Percentiles rank a stretch among this genome's conserved stretches.
These are phyloP conservation scores for Aspergillus tanneri DNA, from an alignment of 2,329 filamentous ascomycete species.

Conservation along the genomic window DNA sequence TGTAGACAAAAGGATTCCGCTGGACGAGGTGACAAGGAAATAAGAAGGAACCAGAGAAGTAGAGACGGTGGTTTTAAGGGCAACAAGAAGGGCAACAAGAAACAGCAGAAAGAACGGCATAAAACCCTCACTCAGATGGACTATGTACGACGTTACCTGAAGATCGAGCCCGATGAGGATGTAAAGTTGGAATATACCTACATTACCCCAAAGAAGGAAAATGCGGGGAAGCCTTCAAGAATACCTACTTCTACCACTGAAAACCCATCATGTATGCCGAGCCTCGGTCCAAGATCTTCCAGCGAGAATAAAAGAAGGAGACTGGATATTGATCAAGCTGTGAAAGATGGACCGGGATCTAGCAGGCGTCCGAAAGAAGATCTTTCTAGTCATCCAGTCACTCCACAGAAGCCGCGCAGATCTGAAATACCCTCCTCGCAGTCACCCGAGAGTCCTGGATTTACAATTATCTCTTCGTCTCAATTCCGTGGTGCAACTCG, in stretches of 20 bases:
- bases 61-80: constrained; percentile 19
- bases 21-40: constrained; percentile 4
- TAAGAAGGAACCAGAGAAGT: constrained; percentile 24
- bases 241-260: not conserved
- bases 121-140: constrained; percentile 47
- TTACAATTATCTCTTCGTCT: constrained; percentile 38
- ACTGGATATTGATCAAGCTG: constrained; percentile 12
- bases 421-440: constrained; percentile 45
- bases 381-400: constrained; percentile 22
- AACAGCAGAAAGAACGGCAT: constrained; percentile 22
- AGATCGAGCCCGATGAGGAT: constrained; percentile 37
- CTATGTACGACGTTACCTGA: constrained; percentile 38
- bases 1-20: constrained; percentile 20
- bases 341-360: constrained; percentile 3
- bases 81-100: constrained; percentile 24
- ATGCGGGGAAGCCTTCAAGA: not conserved
- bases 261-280: not conserved
- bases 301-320: constrained; percentile 25
- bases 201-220: constrained; percentile 20
- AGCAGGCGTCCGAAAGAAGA: not conserved
- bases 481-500: constrained; percentile 30
- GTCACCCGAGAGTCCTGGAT: constrained; percentile 43
- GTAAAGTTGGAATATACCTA: constrained; percentile 35
- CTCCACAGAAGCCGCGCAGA: constrained; percentile 33
- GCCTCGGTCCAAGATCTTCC: constrained; percentile 1